Base-by-base conservation (phyloP, 345 rosid species). In the Schrenkiella parvula region DNA sequence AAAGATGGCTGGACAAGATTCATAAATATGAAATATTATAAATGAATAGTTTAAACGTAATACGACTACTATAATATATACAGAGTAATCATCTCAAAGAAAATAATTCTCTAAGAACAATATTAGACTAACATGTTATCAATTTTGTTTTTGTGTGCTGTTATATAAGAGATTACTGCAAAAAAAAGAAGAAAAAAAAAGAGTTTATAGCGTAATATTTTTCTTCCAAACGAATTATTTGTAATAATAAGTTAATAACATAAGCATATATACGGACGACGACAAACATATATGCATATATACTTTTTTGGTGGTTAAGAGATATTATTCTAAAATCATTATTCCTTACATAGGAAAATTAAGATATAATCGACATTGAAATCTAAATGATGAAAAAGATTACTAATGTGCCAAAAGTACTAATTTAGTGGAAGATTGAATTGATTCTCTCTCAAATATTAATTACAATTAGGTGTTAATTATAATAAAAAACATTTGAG, bases 341-440 rank as follows among this genome's bases (percentile, higher is more conserved):
- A 72, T 72, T 72, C 75, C 21, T 42, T 37, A 53, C 28, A 22
- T 64, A 46, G 12, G 6, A 37, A 42, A 73, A 54, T 44, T 55
- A 56, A n/a, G 43, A 35, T 43, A 17, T 55, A 64, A 54, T 32
- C 18, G 43, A 55, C 38, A 54, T 15, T 12, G 42, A 19, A 51
- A 8, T 52, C 17, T 62, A 23, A 14, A 44, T 25, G 42, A 43
- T 22, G 31, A 55, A 46, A 59, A 54, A 3, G 17, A 55, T 34
- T 13, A 64, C 18, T 18, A 55, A 9, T 73, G 57, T 32, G 23
- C 29, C 15, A 21, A 54, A 64, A 64, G 71, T 56, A 44, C 6
- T 42, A 25, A 34, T 54, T 32, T 64, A 64, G 77, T 73, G 77
- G 77, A 55, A 38, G 70, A 54, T 26, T 73, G 77, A 37, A 64